Conservation (phyloP, 768 basidiomycete species). For the Rhizopogon vulgaris region DNA sequence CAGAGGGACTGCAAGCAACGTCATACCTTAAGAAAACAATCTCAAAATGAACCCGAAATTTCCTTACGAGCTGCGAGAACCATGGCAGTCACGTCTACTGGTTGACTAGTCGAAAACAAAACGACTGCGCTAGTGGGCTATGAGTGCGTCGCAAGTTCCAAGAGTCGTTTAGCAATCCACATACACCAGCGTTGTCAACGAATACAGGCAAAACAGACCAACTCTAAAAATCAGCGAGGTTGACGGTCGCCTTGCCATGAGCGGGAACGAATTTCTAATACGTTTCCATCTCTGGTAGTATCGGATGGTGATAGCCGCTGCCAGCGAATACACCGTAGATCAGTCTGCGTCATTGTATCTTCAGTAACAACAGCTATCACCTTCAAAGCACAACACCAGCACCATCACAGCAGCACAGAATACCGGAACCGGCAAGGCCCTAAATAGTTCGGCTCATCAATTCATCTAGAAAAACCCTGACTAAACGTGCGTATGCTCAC, state of each 20-base stretch:
- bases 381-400: constrained; percentile 39
- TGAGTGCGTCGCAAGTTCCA: neutral
- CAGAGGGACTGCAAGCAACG: constrained; percentile 37
- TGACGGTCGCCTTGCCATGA: constrained; percentile 32
- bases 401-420: constrained; percentile 37
- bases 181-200: constrained; percentile 38
- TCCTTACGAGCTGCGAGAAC: constrained; percentile 44
- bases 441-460: constrained; percentile 11
- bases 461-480: neutral
- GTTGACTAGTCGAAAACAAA: constrained; percentile 27
- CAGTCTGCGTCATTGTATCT: neutral
- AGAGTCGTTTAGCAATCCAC: constrained; percentile 7
- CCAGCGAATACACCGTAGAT: neutral
- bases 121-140: constrained; percentile 28
- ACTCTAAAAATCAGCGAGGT: constrained; percentile 33
- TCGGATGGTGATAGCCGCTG: constrained; percentile 39
- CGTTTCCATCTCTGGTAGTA: constrained; percentile 35
- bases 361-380: constrained; percentile 21
- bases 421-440: constrained; percentile 32
- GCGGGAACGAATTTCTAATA: constrained; percentile 35
- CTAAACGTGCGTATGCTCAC: constrained; percentile 25
- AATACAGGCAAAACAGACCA: constrained; percentile 39
- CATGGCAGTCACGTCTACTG: constrained; percentile 35
- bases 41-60: neutral
- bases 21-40: constrained; percentile 2